A percentile compares a stretch with the other conserved stretches of the same genome.
Evolutionary conservation across 768 basidiomycete species (phyloP).

Genomic region (Pleurotus tuoliensis): DNA sequence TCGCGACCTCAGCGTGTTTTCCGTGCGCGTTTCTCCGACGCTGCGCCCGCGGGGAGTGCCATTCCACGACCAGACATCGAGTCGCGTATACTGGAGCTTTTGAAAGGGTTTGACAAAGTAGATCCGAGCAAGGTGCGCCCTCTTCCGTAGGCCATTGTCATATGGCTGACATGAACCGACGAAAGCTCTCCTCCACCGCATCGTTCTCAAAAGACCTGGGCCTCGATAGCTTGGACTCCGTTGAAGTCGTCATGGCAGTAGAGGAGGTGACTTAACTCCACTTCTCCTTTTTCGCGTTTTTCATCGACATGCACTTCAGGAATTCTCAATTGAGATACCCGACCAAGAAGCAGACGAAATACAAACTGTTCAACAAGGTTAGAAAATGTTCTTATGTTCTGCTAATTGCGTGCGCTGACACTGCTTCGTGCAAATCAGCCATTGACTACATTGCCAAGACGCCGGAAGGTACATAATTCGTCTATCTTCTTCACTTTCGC

Average conservation of each 20-base stretch:
- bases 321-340: constrained; percentile 97
- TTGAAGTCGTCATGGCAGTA: constrained; percentile 98
- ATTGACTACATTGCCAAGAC: constrained; percentile 95
- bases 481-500: not conserved
- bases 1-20: constrained; percentile 34
- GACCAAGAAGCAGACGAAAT: constrained; percentile 96
- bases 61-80: constrained; percentile 68
- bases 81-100: constrained; percentile 72
- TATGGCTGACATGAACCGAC: not conserved
- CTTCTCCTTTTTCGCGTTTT: constrained; percentile 3
- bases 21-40: constrained; percentile 61
- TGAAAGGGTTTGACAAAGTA: constrained; percentile 90
- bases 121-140: constrained; percentile 60
- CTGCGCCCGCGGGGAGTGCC: constrained; percentile 32
- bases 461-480: constrained; percentile 61
- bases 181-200: constrained; percentile 61
- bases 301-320: constrained; percentile 42
- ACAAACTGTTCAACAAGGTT: constrained; percentile 87
- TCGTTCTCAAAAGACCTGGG: constrained; percentile 82
- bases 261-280: constrained; percentile 63
- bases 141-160: constrained; percentile 7
- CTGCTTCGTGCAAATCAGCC: constrained; percentile 44
- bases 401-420: constrained; percentile 9
- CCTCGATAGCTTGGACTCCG: constrained; percentile 93
- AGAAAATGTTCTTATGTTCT: not conserved